phyloP scores from a whole-genome alignment of 306 rosid genomes.

The Cyclanthera cordifolia region DNA sequence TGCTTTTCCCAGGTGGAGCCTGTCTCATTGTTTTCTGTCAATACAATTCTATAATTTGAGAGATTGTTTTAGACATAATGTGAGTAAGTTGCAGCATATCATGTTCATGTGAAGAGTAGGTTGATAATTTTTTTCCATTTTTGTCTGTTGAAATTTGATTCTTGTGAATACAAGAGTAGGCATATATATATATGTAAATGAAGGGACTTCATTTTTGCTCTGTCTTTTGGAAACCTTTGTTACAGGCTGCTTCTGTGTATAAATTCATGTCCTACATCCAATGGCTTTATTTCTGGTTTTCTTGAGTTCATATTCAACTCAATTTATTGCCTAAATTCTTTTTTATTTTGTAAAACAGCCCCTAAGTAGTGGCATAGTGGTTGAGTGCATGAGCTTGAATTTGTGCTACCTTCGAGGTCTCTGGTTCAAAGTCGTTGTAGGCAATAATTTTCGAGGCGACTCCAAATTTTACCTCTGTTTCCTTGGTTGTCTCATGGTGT shows the following conservation, averaged over 20 bases:
- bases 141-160: too few relatives aligned
- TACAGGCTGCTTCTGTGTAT: not conserved
- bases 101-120: too few relatives aligned
- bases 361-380: not conserved
- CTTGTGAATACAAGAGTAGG: not conserved
- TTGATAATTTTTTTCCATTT: too few relatives aligned
- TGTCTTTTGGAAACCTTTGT: not conserved
- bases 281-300: not conserved
- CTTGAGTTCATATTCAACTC: not conserved
- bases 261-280: not conserved
- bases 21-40: constrained; percentile 13
- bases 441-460: too few relatives aligned
- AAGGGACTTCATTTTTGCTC: not conserved
- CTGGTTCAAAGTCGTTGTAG: too few relatives aligned
- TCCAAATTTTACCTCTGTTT: too few relatives aligned
- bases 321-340: not conserved
- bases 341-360: not conserved
- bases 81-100: not conserved
- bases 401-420: too few relatives aligned
- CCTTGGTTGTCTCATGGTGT: too few relatives aligned
- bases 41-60: not conserved
- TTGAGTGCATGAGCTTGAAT: not conserved
- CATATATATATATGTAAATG: constrained; percentile 3
- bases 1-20: constrained; percentile 26
- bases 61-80: not conserved